Base-by-base conservation (phyloP, 2,329 filamentous ascomycete species). In the Calonectria hawksworthii region DNA sequence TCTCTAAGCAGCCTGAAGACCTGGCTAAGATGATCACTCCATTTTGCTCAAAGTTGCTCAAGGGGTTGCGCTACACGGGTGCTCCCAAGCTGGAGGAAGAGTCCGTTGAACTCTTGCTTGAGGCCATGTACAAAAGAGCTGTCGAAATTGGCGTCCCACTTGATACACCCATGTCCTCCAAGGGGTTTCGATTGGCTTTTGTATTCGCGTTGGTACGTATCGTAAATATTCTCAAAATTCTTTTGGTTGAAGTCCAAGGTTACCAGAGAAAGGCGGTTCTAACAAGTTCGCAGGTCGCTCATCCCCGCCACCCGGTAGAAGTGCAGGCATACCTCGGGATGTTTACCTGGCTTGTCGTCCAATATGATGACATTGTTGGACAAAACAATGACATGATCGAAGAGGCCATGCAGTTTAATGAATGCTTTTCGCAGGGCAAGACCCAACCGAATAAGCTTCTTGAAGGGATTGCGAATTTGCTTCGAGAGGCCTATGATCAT, bases 281-380 rank as follows among this genome's bases (percentile, higher is more conserved):
- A 26, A 71, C 59, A 26, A 4, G 8, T 11, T 41, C 50, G 18
- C n/a, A 71, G 68, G 47, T 64, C 16, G 59, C 68, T 11, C 61
- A 71, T 28, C 68, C 68, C 23, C 44, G 50, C 2, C 68, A 71
- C 23, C 68, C 68, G 32, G 56, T 71, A 9, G 44, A 56, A 14
- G 68, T 71, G 14, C 56, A 71, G 68, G 47, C 56, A 4, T 71
- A 64, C 21, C 36, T 71, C 32, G 68, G 68, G 5, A 26, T 71
- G 2, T 71, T 65, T 26, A 71, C 68, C 21, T 71, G 68, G 68
- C 68, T 71, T 6, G 68, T 66, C 34, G 68, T 71, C 18, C 68
- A 71, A 44, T 71, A 65, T n/a, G 68, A 71, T 44, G 68, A 71
- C 59, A 71, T 71, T 18, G 68, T 71, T 8, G 68, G 68, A 8